Conservation (phyloP, 164 flowering plant genomes). For the Pachysandra terminalis region DNA sequence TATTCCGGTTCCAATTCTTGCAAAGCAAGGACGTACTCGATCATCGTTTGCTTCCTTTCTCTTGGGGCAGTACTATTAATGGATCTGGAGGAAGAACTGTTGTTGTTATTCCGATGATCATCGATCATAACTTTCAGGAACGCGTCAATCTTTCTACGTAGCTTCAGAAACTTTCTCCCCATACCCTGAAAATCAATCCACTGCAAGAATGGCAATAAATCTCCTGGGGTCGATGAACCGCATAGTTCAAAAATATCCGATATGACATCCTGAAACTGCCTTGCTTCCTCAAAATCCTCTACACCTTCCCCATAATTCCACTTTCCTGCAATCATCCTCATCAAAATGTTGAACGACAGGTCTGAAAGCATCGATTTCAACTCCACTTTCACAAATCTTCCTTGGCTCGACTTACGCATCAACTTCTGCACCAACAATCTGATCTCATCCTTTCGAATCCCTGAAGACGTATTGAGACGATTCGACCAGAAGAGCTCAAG, state of each 20-base stretch:
- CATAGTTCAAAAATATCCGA: neutral
- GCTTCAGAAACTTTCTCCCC: slow-evolving; percentile 13
- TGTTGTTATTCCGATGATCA: neutral
- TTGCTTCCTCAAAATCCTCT: slow-evolving; percentile 20
- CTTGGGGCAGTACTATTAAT: neutral
- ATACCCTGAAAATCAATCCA: slow-evolving; percentile 23
- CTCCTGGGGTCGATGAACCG: slow-evolving; percentile 14
- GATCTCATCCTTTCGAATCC: slow-evolving; percentile 12
- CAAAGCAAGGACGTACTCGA: slow-evolving; percentile 9
- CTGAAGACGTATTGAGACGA: slow-evolving; percentile 11
- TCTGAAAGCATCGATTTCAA: slow-evolving; percentile 10
- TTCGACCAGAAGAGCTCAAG: slow-evolving; percentile 14
- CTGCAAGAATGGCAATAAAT: slow-evolving; percentile 22
- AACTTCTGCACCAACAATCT: slow-evolving; percentile 7
- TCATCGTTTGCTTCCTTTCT: slow-evolving; percentile 21
- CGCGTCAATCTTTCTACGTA: slow-evolving; percentile 12
- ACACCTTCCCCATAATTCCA: slow-evolving; percentile 19
- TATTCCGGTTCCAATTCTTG: slow-evolving; percentile 2
- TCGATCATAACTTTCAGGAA: slow-evolving; percentile 25
- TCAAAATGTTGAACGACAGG: slow-evolving; percentile 18
- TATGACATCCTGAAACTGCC: slow-evolving; percentile 8
- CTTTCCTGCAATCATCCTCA: slow-evolving; percentile 24
- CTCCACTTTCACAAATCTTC: neutral
- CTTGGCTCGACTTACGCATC: too few species aligned
- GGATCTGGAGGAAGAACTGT: neutral